These are phyloP conservation scores for Paramecium sonneborni DNA, from an alignment of 73 alveolate genomes.

Conservation along the genomic window DNA sequence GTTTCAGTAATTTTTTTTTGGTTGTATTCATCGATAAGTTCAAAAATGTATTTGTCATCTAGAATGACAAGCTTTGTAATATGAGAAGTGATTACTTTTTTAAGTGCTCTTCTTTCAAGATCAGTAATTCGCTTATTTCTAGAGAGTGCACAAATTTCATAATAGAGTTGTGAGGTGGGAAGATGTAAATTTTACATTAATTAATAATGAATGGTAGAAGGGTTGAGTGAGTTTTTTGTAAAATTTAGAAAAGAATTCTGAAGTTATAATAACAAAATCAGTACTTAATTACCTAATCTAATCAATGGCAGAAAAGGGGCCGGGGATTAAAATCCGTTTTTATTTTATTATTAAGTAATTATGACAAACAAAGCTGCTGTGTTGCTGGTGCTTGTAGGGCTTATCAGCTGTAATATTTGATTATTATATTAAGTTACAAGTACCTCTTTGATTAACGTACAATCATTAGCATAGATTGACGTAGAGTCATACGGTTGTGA, in stretches of 20 bases:
- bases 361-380: slow-evolving; percentile 5
- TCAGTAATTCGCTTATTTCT: not conserved
- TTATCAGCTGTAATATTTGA: not conserved
- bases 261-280: not conserved
- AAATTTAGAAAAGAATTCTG: not conserved
- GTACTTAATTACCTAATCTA: not conserved
- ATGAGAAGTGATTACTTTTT: not conserved
- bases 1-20: not conserved
- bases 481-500: slow-evolving; percentile 45
- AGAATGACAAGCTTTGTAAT: not conserved
- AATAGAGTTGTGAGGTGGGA: not conserved
- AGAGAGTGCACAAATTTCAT: not conserved
- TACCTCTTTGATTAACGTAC: not conserved
- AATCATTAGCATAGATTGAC: slow-evolving; percentile 14
- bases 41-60: not conserved
- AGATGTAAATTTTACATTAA: not conserved
- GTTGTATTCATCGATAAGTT: not conserved
- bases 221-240: not conserved
- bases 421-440: not conserved
- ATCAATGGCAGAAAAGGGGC: not conserved
- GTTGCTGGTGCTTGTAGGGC: slow-evolving; percentile 8
- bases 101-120: not conserved
- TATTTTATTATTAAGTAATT: not conserved
- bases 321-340: not conserved
- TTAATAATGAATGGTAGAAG: not conserved